Evolutionary conservation across 805 yeast species (phyloP).

Genomic region (Zygotorulaspora sp.): DNA sequence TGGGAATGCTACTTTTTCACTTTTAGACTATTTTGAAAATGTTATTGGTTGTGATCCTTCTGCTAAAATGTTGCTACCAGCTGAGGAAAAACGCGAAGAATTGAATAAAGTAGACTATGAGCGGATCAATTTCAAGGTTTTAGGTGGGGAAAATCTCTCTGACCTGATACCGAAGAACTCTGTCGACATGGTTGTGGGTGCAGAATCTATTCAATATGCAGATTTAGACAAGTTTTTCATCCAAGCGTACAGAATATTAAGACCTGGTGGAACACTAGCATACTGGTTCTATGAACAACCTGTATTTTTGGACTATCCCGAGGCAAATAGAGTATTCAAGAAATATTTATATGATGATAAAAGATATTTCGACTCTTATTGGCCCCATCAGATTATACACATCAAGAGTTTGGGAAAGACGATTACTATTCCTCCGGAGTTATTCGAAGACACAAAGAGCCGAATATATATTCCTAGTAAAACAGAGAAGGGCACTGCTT

Average conservation of each 20-base stretch:
- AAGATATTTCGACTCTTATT: constrained; percentile 33
- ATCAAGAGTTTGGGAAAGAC: constrained; percentile 39
- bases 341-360: constrained; percentile 48
- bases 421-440: constrained; percentile 42
- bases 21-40: constrained; percentile 38
- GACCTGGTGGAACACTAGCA: constrained; percentile 59
- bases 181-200: constrained; percentile 54
- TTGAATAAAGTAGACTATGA: constrained; percentile 15
- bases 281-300: constrained; percentile 75
- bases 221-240: constrained; percentile 47
- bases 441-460: constrained; percentile 41
- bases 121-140: constrained; percentile 20
- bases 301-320: constrained; percentile 47
- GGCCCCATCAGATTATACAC: constrained; percentile 12
- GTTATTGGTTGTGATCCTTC: constrained; percentile 60
- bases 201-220: constrained; percentile 79
- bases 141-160: constrained; percentile 29
- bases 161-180: constrained; percentile 5
- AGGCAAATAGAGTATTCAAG: constrained; percentile 52
- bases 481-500: constrained; percentile 25
- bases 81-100: constrained; percentile 22
- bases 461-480: constrained; percentile 32
- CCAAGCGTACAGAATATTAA: constrained; percentile 47
- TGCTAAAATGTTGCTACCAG: constrained; percentile 45
- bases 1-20: constrained; percentile 52